Percentiles rank a stretch among this genome's conserved stretches.
phyloP scores from a whole-genome alignment of 768 basidiomycete genomes.

The Mycena pura region DNA sequence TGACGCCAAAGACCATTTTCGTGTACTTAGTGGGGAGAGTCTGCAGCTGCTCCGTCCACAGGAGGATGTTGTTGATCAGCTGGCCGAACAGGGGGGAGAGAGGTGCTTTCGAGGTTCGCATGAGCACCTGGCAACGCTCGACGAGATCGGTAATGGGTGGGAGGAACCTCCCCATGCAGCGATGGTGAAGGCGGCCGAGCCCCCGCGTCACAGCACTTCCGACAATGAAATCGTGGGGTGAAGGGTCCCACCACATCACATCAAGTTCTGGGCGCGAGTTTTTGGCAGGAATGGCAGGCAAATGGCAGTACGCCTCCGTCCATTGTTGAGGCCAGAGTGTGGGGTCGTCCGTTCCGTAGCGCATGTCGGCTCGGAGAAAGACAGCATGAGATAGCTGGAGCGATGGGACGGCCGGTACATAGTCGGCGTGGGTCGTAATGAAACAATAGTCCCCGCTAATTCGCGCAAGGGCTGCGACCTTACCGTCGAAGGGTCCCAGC shows the following conservation, averaged over 20 bases:
- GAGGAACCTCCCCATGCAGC: background rate
- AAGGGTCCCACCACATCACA: background rate
- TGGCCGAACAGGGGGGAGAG: background rate
- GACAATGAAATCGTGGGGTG: background rate
- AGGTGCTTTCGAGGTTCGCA: too few relatives aligned
- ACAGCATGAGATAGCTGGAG: background rate
- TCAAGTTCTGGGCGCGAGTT: background rate
- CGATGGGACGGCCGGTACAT: background rate
- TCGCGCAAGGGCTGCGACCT: background rate
- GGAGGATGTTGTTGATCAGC: background rate
- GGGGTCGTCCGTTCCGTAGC: background rate
- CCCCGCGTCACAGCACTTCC: background rate
- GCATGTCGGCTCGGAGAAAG: background rate
- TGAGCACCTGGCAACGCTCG: background rate
- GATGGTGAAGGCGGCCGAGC: background rate
- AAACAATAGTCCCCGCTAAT: background rate
- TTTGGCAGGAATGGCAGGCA: background rate
- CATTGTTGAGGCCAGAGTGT: background rate
- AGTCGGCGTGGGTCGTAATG: background rate
- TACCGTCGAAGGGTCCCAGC: background rate
- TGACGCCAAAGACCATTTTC: background rate
- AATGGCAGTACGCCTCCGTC: background rate
- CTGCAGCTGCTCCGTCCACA: background rate
- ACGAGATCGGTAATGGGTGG: background rate
- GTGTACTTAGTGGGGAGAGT: background rate